phyloP scores from a whole-genome alignment of 306 rosid genomes.

The Ziziphus jujuba region DNA sequence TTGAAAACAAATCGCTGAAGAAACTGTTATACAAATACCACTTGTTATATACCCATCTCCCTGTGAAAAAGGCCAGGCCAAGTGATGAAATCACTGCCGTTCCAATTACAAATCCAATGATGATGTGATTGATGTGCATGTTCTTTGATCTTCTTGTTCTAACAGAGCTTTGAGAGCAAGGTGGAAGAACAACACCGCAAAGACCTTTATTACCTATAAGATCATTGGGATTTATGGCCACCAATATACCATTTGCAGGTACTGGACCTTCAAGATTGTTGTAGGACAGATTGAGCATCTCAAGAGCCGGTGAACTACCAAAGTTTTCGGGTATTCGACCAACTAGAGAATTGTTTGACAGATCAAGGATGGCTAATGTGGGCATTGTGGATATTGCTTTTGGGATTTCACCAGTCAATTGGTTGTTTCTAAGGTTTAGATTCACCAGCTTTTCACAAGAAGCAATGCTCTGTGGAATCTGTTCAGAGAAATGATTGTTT shows the following conservation, averaged over 20 bases:
- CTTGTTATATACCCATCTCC: slow-evolving; percentile 53
- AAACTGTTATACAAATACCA: slow-evolving; percentile 55
- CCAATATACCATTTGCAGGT: slow-evolving; percentile 66
- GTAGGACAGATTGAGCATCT: slow-evolving; percentile 73
- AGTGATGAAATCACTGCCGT: slow-evolving; percentile 49
- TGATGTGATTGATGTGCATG: slow-evolving; percentile 44
- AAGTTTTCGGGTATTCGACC: slow-evolving; percentile 72
- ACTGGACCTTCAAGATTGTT: slow-evolving; percentile 85
- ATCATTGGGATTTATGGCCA: slow-evolving; percentile 64
- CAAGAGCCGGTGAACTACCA: slow-evolving; percentile 75
- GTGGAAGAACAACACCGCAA: slow-evolving; percentile 77
- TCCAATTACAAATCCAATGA: slow-evolving; percentile 54
- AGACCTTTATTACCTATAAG: slow-evolving; percentile 70
- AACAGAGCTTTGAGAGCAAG: slow-evolving; percentile 51
- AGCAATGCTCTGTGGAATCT: slow-evolving; percentile 71
- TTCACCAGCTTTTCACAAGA: slow-evolving; percentile 75
- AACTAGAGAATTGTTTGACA: slow-evolving; percentile 67
- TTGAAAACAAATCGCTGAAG: slow-evolving; percentile 53
- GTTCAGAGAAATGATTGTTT: slow-evolving; percentile 55
- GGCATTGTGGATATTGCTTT: slow-evolving; percentile 65
- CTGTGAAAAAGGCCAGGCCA: slow-evolving; percentile 42
- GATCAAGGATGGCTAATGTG: slow-evolving; percentile 71
- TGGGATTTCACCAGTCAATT: slow-evolving; percentile 66
- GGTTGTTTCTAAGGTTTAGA: slow-evolving; percentile 64
- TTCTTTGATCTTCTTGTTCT: slow-evolving; percentile 20